Evolutionary conservation across 2,329 filamentous ascomycete genomes (phyloP).

Genomic region (Magnaporthiopsis incrustans): DNA sequence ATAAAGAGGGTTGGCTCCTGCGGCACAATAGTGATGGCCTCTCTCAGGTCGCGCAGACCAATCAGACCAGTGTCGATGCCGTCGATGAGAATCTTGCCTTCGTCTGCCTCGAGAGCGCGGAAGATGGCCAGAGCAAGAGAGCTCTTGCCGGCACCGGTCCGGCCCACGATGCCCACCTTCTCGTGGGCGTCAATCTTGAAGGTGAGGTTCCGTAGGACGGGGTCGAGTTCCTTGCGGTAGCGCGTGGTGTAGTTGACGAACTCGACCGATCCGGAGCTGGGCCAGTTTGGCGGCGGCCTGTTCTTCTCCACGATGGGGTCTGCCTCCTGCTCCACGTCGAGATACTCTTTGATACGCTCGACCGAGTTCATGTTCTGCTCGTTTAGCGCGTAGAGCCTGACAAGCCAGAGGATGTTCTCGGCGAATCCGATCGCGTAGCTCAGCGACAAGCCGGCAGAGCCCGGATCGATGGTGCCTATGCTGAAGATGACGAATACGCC

Average conservation of each 20-base stretch:
- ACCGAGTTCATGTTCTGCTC: slow-evolving; percentile 99
- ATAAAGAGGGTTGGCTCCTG: slow-evolving; percentile 94
- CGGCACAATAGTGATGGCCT: slow-evolving; percentile 93
- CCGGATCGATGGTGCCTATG: slow-evolving; percentile 76
- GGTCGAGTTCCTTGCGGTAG: slow-evolving; percentile 80
- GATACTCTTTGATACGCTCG: slow-evolving; percentile 93
- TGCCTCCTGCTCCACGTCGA: slow-evolving; percentile 93
- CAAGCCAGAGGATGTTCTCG: slow-evolving; percentile 94
- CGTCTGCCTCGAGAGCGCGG: slow-evolving; percentile 84
- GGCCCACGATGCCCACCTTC: slow-evolving; percentile 92
- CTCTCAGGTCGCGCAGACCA: slow-evolving; percentile 84
- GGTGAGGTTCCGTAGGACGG: slow-evolving; percentile 72
- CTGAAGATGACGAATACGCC: slow-evolving; percentile 84
- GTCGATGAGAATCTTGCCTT: slow-evolving; percentile 84
- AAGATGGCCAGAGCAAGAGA: slow-evolving; percentile 90
- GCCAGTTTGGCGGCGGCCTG: slow-evolving; percentile 75
- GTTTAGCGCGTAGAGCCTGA: slow-evolving; percentile 86
- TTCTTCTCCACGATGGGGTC: slow-evolving; percentile 67
- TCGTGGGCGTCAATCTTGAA: slow-evolving; percentile 82
- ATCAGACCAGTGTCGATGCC: slow-evolving; percentile 84
- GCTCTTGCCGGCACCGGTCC: slow-evolving; percentile 94
- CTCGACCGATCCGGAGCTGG: slow-evolving; percentile 73
- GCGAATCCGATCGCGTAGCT: slow-evolving; percentile 96
- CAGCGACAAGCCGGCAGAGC: slow-evolving; percentile 85
- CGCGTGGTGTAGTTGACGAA: slow-evolving; percentile 85